These are phyloP conservation scores for Scheffersomyces segobiensis DNA, from an alignment of 1,139 yeast genomes.

Conservation along the genomic window DNA sequence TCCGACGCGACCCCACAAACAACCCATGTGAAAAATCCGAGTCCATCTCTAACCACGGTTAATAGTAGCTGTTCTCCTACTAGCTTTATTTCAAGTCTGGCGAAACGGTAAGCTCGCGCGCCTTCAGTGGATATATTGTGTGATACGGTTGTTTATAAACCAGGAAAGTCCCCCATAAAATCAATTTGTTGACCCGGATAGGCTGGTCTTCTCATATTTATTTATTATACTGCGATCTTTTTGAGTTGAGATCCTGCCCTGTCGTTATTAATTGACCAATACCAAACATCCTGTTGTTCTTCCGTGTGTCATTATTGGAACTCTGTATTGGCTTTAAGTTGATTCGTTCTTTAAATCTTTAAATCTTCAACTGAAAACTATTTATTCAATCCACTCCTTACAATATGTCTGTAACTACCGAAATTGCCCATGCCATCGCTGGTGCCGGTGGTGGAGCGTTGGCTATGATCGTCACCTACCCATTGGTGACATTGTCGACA, in stretches of 20 bases:
- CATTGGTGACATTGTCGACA: constrained; percentile 80
- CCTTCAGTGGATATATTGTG: not conserved
- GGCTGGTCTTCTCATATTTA: not conserved
- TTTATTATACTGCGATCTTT: not conserved
- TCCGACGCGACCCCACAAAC: not conserved
- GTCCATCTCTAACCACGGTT: not conserved
- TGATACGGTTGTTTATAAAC: not conserved
- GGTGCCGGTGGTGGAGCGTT: constrained; percentile 95
- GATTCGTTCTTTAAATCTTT: not conserved
- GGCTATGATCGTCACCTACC: constrained; percentile 82
- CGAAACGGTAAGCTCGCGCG: not conserved
- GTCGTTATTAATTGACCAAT: not conserved
- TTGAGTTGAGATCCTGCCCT: not conserved
- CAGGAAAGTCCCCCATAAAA: not conserved
- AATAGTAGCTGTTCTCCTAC: not conserved
- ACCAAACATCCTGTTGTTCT: not conserved
- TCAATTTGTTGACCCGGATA: not conserved
- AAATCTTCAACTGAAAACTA: not conserved
- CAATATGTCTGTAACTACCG: constrained; percentile 43
- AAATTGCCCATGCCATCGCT: constrained; percentile 81
- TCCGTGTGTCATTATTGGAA: not conserved
- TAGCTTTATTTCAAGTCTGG: not conserved
- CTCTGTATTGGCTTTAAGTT: not conserved
- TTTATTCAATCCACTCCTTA: not conserved
- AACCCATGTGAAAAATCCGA: not conserved